Evolutionary conservation across 2,329 filamentous ascomycete species (phyloP), one percentile per base, ranked within the genome.

Genomic region (Plenodomus lindquistii): DNA sequence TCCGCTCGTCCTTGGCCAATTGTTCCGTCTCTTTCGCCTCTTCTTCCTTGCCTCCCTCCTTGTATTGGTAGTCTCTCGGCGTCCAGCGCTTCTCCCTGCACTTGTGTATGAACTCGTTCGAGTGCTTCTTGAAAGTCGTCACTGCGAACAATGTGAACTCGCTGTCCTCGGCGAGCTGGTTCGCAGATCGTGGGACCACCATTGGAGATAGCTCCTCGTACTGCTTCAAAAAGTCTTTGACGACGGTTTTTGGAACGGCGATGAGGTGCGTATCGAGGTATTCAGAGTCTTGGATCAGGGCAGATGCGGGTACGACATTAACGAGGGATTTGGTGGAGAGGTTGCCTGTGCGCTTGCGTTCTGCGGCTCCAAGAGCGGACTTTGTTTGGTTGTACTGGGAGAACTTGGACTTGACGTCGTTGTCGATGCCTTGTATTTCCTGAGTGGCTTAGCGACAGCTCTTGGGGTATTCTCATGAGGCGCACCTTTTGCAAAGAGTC

Each of bases 241-340:
- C 86, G 47, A 83, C 79, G 59, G 85, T 85, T 40, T 82, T 84
- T 2, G 94, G 94, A 8, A 99, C 89, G 17, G 90, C 94, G 59
- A 99, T 81, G 22, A 99, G 85, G 71, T 97, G 92, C 22, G 94
- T 97, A 77, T 97, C 91, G 62, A 99, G 86, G 75, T 96, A 97
- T 76, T 99, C 94, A 17, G 92, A 97, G 70, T 96, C 86, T 73
- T 88, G 88, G 56, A 97, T 83, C 50, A 92, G 76, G 45, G 82
- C 79, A 7, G 61, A 62, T 8, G 93, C 91, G 65, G 93, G 83
- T 62, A 99, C 87, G 54, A 97, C 85, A 11, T 91, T 86, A n/a
- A 89, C 85, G 57, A 99, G 86, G 11, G 93, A 97, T 72, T 93
- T 96, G 61, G 92, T 97, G 18, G 92, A 84, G 40, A 99, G 87